A percentile compares a stretch with the other conserved stretches of the same genome.
phyloP scores from a whole-genome alignment of 495 filamentous ascomycete species.

The Lophium mytilinum region DNA sequence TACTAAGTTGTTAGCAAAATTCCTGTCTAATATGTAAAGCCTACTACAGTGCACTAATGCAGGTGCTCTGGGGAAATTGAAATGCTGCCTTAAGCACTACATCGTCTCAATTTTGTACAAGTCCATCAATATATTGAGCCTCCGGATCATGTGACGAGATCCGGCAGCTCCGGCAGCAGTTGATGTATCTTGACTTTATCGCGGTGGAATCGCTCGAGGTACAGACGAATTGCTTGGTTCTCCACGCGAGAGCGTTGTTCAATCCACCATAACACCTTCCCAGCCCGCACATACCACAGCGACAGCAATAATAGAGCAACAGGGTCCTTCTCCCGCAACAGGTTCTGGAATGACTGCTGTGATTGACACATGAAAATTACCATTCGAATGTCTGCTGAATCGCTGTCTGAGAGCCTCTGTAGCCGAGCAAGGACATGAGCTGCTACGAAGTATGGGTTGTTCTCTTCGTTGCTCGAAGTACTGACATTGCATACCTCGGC shows the following conservation, averaged over 20 bases:
- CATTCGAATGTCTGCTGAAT: not conserved
- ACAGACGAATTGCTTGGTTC: not conserved
- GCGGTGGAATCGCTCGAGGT: not conserved
- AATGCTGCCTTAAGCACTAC: no score
- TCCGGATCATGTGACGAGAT: no score
- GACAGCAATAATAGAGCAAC: conserved; percentile 40
- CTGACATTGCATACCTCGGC: not conserved
- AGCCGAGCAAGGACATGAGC: not conserved
- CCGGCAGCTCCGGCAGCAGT: not conserved
- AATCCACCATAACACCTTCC: conserved; percentile 10
- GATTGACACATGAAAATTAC: conserved; percentile 14
- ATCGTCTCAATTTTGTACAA: no score
- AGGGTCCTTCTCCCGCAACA: conserved; percentile 36
- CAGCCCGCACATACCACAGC: conserved; percentile 40
- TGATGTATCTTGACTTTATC: not conserved
- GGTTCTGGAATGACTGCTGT: conserved; percentile 26
- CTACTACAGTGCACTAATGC: no score
- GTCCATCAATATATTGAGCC: no score
- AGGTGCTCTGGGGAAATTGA: no score
- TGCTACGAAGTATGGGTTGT: not conserved
- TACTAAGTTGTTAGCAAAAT: no score
- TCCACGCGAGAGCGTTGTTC: not conserved
- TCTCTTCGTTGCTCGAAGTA: not conserved
- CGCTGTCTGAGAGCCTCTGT: not conserved
- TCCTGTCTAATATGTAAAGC: no score